Evolutionary conservation across 768 basidiomycete species (phyloP).

Genomic region (Cyclocybe aegerita): DNA sequence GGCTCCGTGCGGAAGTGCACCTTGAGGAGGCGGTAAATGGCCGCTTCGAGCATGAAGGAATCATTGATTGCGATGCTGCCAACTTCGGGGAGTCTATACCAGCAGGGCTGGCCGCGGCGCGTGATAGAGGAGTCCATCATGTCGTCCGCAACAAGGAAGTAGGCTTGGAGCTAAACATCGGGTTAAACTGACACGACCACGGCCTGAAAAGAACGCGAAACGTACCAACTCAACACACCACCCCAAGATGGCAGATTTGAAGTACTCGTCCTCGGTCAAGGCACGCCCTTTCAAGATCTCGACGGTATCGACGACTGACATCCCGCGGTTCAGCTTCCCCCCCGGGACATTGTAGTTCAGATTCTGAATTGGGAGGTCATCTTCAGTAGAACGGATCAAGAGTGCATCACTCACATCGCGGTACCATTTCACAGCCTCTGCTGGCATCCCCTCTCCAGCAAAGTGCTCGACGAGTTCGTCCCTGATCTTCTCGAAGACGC

Average conservation of each 20-base stretch:
- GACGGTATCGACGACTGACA: slow-evolving; percentile 92
- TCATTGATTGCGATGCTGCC: slow-evolving; percentile 94
- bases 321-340: slow-evolving; percentile 95
- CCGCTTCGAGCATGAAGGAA: slow-evolving; percentile 91
- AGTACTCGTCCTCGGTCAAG: slow-evolving; percentile 82
- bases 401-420: slow-evolving; percentile 53
- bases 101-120: slow-evolving; percentile 92
- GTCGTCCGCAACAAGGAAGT: slow-evolving; percentile 95
- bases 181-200: neutral
- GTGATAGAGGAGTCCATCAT: slow-evolving; percentile 97
- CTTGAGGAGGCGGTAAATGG: slow-evolving; percentile 91
- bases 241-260: slow-evolving; percentile 84
- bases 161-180: slow-evolving; percentile 81
- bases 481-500: slow-evolving; percentile 67
- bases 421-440: slow-evolving; percentile 86
- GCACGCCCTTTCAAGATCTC: slow-evolving; percentile 78
- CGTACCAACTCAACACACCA: slow-evolving; percentile 95
- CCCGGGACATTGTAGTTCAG: slow-evolving; percentile 95
- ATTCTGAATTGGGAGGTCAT: slow-evolving; percentile 44
- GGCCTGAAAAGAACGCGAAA: slow-evolving; percentile 11
- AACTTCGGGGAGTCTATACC: slow-evolving; percentile 70
- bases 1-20: slow-evolving; percentile 76
- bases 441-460: slow-evolving; percentile 72
- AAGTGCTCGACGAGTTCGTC: slow-evolving; percentile 77
- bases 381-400: neutral